Conservation (phyloP, 345 rosid genomes). For the Dipteronia sinensis region DNA sequence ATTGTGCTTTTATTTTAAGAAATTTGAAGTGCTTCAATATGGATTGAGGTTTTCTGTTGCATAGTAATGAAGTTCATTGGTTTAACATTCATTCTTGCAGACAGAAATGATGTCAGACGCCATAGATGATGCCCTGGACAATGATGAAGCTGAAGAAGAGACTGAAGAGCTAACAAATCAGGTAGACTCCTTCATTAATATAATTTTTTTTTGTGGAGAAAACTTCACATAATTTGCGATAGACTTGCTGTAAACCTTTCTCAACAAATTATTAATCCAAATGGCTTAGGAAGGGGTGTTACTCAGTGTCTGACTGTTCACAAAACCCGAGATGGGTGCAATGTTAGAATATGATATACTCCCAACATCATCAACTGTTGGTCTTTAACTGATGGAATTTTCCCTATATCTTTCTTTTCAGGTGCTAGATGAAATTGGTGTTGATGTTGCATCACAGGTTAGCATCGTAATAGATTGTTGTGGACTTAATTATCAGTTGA, state of each 20-base stretch:
- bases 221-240: neutral
- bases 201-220: neutral
- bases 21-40: neutral
- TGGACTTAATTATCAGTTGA: slow-evolving; percentile 4
- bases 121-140: slow-evolving; percentile 83
- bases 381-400: neutral
- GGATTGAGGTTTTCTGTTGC: slow-evolving; percentile 15
- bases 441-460: slow-evolving; percentile 95
- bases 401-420: slow-evolving; percentile 27
- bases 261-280: neutral
- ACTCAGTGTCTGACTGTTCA: neutral
- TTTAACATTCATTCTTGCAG: slow-evolving; percentile 43
- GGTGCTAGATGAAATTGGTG: slow-evolving; percentile 97
- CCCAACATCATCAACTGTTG: neutral
- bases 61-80: slow-evolving; percentile 20
- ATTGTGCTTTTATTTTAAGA: slow-evolving; percentile 19
- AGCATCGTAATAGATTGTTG: slow-evolving; percentile 19
- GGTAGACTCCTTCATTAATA: slow-evolving; percentile 33
- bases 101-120: slow-evolving; percentile 96
- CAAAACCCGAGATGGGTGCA: neutral
- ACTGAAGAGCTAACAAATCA: slow-evolving; percentile 93
- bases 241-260: neutral
- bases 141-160: slow-evolving; percentile 96
- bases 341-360: neutral
- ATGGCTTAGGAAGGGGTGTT: slow-evolving; percentile 1